Evolutionary conservation across 768 basidiomycete species (phyloP).

Genomic region (Lepiota brunneoincarnata): DNA sequence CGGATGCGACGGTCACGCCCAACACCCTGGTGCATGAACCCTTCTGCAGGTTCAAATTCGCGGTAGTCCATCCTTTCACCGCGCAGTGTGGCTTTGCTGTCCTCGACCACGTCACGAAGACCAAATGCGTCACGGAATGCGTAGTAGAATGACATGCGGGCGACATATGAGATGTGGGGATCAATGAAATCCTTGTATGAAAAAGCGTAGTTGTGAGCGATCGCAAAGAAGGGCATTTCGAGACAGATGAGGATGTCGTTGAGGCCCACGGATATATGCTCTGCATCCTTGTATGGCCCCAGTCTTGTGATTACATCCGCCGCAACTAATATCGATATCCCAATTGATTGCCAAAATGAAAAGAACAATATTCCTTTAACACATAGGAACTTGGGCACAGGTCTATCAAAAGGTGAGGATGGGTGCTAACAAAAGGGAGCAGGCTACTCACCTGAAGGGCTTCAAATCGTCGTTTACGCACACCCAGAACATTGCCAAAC

Average conservation of each 20-base stretch:
- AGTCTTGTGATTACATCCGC: constrained; percentile 71
- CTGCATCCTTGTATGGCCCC: constrained; percentile 84
- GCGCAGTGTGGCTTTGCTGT: constrained; percentile 74
- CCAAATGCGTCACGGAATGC: constrained; percentile 91
- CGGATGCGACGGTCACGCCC: constrained; percentile 85
- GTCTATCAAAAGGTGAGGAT: constrained; percentile 39
- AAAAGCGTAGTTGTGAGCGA: constrained; percentile 95
- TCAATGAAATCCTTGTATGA: constrained; percentile 85
- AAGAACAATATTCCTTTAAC: constrained; percentile 99
- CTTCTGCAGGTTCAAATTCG: constrained; percentile 95
- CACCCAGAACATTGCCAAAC: constrained; percentile 96
- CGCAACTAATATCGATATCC: constrained; percentile 85
- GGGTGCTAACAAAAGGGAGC: neutral
- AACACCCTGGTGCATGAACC: constrained; percentile 85
- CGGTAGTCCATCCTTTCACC: constrained; percentile 95
- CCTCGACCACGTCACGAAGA: constrained; percentile 81
- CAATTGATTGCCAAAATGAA: constrained; percentile 96
- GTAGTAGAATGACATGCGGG: constrained; percentile 85
- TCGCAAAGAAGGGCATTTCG: constrained; percentile 97
- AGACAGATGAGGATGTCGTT: constrained; percentile 91
- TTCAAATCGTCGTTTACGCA: constrained; percentile 86
- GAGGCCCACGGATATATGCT: constrained; percentile 87
- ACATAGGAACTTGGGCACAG: constrained; percentile 96
- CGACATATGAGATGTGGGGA: constrained; percentile 56
- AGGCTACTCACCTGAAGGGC: constrained; percentile 68